A percentile compares a stretch with the other conserved stretches of the same genome.
phyloP scores from a whole-genome alignment of 768 basidiomycete species.

The Xerocomus spinulosus region DNA sequence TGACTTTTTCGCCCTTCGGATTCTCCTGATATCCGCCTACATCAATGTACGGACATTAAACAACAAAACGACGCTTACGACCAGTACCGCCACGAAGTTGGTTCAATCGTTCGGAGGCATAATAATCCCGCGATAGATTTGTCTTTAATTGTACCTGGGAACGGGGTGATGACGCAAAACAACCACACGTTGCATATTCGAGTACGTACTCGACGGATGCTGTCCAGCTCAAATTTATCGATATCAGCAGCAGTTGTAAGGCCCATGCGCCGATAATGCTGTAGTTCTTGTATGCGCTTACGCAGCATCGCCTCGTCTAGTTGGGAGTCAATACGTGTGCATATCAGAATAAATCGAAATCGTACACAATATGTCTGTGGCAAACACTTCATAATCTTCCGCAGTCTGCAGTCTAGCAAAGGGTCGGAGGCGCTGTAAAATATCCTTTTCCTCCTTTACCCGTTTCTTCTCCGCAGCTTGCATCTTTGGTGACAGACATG shows the following conservation, averaged over 20 bases:
- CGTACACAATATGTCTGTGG: constrained; percentile 87
- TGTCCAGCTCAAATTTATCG: constrained; percentile 80
- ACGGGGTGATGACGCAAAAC: background rate
- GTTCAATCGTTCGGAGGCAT: constrained; percentile 45
- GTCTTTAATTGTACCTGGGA: constrained; percentile 59
- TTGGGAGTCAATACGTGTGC: background rate
- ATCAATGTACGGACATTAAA: background rate
- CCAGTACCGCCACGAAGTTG: constrained; percentile 45
- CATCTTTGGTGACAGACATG: constrained; percentile 48
- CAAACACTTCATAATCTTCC: constrained; percentile 85
- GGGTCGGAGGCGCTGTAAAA: constrained; percentile 81
- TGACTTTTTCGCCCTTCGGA: constrained; percentile 53
- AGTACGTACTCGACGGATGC: constrained; percentile 60
- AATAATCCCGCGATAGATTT: constrained; percentile 52
- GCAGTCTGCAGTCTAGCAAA: constrained; percentile 89
- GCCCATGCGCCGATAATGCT: constrained; percentile 84
- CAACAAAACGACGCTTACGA: constrained; percentile 45
- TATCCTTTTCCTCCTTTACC: constrained; percentile 86
- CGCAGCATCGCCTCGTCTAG: constrained; percentile 84
- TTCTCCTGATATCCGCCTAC: constrained; percentile 29
- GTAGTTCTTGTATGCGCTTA: constrained; percentile 86
- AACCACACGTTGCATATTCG: background rate
- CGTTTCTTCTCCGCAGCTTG: constrained; percentile 90
- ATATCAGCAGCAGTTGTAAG: constrained; percentile 83
- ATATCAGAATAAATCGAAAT: background rate